A percentile compares a stretch with the other conserved stretches of the same genome.
Evolutionary conservation across 2,329 filamentous ascomycete species (phyloP).

Genomic region (Ophiocordyceps sinensis): DNA sequence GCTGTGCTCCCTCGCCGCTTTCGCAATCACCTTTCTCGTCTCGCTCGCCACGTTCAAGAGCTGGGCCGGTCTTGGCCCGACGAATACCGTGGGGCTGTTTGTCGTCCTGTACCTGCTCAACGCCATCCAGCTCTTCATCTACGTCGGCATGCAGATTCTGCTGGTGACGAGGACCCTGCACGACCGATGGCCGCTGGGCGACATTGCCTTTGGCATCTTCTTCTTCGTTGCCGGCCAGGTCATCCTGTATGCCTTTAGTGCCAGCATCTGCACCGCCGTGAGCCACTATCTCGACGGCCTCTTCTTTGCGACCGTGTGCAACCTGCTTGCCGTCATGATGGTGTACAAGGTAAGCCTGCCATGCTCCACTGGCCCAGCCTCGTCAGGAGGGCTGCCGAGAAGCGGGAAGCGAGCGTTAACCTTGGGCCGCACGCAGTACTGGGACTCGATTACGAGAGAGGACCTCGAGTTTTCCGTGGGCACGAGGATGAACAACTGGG

Average conservation of each 20-base stretch:
- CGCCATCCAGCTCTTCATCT: constrained; percentile 72
- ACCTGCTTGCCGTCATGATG: constrained; percentile 96
- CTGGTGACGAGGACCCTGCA: constrained; percentile 82
- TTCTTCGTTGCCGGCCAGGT: constrained; percentile 91
- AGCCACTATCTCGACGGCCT: constrained; percentile 90
- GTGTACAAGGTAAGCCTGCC: constrained; percentile 68
- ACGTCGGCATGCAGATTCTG: constrained; percentile 75
- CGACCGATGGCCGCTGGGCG: constrained; percentile 87
- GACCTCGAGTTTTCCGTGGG: constrained; percentile 97
- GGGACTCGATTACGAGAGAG: constrained; percentile 97
- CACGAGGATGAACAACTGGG: constrained; percentile 92
- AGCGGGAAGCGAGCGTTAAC: background rate
- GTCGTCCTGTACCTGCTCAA: constrained; percentile 86
- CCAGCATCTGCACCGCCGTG: constrained; percentile 66
- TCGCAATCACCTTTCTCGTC: constrained; percentile 73
- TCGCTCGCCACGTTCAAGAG: constrained; percentile 85
- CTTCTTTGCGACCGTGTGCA: constrained; percentile 89
- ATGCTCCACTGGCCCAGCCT: background rate
- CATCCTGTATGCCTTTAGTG: constrained; percentile 78
- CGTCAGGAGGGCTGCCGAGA: background rate
- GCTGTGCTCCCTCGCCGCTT: constrained; percentile 63
- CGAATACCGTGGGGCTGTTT: constrained; percentile 79
- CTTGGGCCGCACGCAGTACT: constrained; percentile 53
- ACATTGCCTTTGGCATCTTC: constrained; percentile 79
- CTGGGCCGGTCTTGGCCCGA: constrained; percentile 74